phyloP scores from a whole-genome alignment of 106 monocot species.

The Ottelia alismoides region DNA sequence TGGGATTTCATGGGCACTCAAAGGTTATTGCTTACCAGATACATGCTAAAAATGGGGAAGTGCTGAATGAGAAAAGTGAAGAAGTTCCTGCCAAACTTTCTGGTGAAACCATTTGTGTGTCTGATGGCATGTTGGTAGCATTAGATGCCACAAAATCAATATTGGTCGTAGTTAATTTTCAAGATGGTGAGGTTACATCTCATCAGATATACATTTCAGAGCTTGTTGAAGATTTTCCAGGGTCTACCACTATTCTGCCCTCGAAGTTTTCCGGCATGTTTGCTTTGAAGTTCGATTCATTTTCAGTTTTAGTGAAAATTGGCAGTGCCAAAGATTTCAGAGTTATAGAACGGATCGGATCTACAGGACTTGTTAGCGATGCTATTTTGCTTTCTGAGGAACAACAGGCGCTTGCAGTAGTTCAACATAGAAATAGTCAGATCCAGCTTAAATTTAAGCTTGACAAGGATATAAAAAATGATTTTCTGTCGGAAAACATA shows the following conservation, averaged over 20 bases:
- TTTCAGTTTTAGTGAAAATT: conserved; percentile 30
- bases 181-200: conserved; percentile 26
- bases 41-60: conserved; percentile 50
- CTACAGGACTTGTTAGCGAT: conserved; percentile 53
- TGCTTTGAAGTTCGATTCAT: conserved; percentile 41
- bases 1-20: conserved; percentile 61
- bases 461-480: conserved; percentile 29
- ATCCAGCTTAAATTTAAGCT: conserved; percentile 48
- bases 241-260: conserved; percentile 37
- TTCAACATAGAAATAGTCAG: conserved; percentile 33
- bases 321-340: conserved; percentile 28
- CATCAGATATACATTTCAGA: conserved; percentile 53
- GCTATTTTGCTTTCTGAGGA: conserved; percentile 42
- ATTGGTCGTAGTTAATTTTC: conserved; percentile 39
- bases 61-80: conserved; percentile 39
- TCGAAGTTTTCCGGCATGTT: conserved; percentile 43
- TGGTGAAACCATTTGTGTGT: conserved; percentile 38
- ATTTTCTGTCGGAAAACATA: conserved; percentile 45
- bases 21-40: conserved; percentile 45
- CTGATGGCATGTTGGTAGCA: conserved; percentile 51
- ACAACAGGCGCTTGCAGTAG: conserved; percentile 59
- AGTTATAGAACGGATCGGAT: conserved; percentile 38
- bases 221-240: conserved; percentile 49
- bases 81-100: conserved; percentile 40
- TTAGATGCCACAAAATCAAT: conserved; percentile 55